Conservation (phyloP, 441 rosid genomes). For the Mallotus repandus region DNA sequence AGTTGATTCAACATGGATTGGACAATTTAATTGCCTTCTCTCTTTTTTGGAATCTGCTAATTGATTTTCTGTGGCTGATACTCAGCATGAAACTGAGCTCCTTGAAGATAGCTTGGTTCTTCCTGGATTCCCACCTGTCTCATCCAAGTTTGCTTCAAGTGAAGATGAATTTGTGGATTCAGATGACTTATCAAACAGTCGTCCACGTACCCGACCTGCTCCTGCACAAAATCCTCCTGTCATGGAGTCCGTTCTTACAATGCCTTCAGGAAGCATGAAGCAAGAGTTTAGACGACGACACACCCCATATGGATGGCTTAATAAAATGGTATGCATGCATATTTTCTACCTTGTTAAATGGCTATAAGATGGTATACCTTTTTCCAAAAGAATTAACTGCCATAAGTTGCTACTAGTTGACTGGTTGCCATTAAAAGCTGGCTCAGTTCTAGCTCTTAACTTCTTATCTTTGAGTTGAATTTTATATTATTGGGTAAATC, state of each 20-base stretch:
- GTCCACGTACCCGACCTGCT: conserved; percentile 50
- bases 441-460: not conserved
- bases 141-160: conserved; percentile 76
- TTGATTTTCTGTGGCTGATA: conserved; percentile 13
- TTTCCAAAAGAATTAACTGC: not conserved
- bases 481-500: not conserved
- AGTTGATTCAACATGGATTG: not conserved
- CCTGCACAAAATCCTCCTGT: conserved; percentile 48
- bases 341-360: not conserved
- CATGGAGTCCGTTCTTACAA: conserved; percentile 43
- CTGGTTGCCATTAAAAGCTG: not conserved
- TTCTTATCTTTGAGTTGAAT: not conserved
- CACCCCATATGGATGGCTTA: conserved; percentile 70
- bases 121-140: conserved; percentile 57
- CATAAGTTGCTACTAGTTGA: not conserved
- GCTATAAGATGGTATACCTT: not conserved
- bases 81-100: conserved; percentile 79
- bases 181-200: conserved; percentile 66
- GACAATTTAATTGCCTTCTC: not conserved
- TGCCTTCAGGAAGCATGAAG: conserved; percentile 50
- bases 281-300: conserved; percentile 76
- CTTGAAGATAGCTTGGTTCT: conserved; percentile 70
- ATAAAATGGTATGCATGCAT: conserved; percentile 56
- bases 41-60: not conserved
- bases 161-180: conserved; percentile 90